These are phyloP conservation scores for Arachnopeziza araneosa DNA, from an alignment of 2,329 filamentous ascomycete genomes.

Conservation along the genomic window DNA sequence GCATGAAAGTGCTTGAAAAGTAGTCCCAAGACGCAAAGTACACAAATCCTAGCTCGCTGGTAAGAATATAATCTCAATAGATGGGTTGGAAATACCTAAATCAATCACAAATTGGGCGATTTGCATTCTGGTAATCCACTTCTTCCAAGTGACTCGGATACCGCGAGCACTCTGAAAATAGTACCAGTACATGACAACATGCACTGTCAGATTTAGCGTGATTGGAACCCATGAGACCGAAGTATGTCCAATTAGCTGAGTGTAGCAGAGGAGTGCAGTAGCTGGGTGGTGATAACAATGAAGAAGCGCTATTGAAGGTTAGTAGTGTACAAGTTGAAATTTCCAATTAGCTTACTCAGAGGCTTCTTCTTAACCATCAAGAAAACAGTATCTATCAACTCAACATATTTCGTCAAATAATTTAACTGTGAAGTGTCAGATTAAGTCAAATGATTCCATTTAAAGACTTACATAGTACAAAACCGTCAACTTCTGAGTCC, in stretches of 20 bases:
- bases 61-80: slow-evolving; percentile 16
- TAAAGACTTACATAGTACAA: slow-evolving; percentile 81
- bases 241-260: slow-evolving; percentile 87
- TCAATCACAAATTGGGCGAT: slow-evolving; percentile 97
- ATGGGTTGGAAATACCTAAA: slow-evolving; percentile 55
- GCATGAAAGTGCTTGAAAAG: slow-evolving; percentile 88
- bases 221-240: slow-evolving; percentile 95
- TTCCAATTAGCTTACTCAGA: slow-evolving; percentile 52
- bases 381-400: slow-evolving; percentile 93
- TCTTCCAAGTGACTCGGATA: slow-evolving; percentile 98
- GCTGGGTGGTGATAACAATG: slow-evolving; percentile 99
- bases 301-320: slow-evolving; percentile 66
- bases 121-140: slow-evolving; percentile 97
- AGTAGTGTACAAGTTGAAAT: slow-evolving; percentile 23
- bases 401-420: slow-evolving; percentile 97
- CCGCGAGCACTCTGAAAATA: slow-evolving; percentile 98
- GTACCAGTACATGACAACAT: slow-evolving; percentile 99
- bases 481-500: slow-evolving; percentile 88
- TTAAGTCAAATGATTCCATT: slow-evolving; percentile 6
- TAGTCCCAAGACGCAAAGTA: slow-evolving; percentile 99
- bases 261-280: slow-evolving; percentile 95
- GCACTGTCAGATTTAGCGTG: slow-evolving; percentile 84
- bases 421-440: slow-evolving; percentile 64
- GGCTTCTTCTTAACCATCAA: slow-evolving; percentile 99
- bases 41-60: slow-evolving; percentile 68